Evolutionary conservation across 2,329 filamentous ascomycete species (phyloP).

Genomic region (Colletotrichum sp.): DNA sequence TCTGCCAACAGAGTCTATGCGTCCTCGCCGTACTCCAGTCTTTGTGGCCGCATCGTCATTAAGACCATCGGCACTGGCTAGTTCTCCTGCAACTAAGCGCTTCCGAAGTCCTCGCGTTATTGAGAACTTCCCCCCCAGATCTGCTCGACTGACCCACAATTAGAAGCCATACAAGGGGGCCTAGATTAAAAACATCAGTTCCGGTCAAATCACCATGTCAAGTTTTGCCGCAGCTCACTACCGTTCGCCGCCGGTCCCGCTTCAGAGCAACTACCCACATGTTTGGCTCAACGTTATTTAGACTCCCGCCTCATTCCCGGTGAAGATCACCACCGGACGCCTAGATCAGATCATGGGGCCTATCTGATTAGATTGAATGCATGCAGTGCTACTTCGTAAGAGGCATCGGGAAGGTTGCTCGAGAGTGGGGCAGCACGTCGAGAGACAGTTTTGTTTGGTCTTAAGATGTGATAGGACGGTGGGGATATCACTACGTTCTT

Average conservation of each 20-base stretch:
- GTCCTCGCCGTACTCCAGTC: not conserved
- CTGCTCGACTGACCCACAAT: not conserved
- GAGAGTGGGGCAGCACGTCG: not conserved
- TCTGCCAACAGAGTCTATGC: not conserved
- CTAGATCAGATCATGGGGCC: not conserved
- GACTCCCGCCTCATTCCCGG: not conserved
- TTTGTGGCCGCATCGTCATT: not conserved
- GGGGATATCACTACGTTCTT: not conserved
- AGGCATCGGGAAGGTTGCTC: not conserved
- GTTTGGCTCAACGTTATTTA: not conserved
- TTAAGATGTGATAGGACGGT: not conserved
- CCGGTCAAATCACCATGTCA: not conserved
- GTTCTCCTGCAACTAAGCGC: not conserved
- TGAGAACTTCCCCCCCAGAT: not conserved
- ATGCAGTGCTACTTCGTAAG: not conserved
- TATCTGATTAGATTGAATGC: not conserved
- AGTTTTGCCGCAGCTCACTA: not conserved
- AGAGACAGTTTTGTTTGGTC: not conserved
- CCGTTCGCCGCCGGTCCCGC: not conserved
- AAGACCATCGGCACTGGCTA: not conserved
- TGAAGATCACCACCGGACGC: not conserved
- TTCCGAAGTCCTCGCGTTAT: not conserved
- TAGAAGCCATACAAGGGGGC: rapidly evolving
- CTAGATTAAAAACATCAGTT: not conserved
- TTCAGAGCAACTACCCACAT: not conserved